Conservation (phyloP, 164 flowering plant species). For the Tinospora cordifolia region DNA sequence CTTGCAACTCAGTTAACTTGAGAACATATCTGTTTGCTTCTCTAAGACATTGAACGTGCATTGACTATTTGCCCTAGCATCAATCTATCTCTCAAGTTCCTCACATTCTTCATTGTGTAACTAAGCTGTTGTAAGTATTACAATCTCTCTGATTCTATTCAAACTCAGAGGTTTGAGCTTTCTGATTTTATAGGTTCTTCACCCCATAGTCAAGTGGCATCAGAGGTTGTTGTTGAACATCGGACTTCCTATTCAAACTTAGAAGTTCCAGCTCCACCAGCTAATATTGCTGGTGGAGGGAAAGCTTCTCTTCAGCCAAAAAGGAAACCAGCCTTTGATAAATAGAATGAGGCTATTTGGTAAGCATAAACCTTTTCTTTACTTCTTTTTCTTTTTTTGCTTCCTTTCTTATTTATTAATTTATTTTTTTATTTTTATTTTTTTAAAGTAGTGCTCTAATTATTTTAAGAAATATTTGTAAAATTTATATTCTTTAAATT, state of each 20-base stretch:
- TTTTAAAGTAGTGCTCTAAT: neutral
- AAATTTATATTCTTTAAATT: neutral
- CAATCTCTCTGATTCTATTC: no score
- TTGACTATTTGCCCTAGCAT: no score
- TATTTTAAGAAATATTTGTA: no score
- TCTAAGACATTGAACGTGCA: no score
- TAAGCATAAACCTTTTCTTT: constrained; percentile 22
- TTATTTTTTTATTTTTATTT: neutral
- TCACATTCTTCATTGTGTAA: no score
- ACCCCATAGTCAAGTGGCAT: constrained; percentile 12
- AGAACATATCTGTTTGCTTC: no score
- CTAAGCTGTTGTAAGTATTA: no score
- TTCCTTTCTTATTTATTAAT: neutral
- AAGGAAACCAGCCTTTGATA: constrained; percentile 60
- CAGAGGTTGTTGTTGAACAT: constrained; percentile 21
- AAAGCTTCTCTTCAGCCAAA: constrained; percentile 88
- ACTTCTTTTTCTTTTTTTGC: neutral
- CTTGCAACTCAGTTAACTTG: no score
- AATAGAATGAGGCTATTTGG: constrained; percentile 80
- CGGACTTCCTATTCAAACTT: constrained; percentile 29
- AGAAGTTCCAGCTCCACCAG: constrained; percentile 25
- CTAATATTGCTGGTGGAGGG: constrained; percentile 46
- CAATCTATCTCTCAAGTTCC: no score
- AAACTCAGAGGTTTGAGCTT: no score
- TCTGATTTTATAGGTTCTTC: constrained; percentile 19